Evolutionary conservation across 345 rosid genomes (phyloP).

Genomic region (Eutrema heterophyllum): DNA sequence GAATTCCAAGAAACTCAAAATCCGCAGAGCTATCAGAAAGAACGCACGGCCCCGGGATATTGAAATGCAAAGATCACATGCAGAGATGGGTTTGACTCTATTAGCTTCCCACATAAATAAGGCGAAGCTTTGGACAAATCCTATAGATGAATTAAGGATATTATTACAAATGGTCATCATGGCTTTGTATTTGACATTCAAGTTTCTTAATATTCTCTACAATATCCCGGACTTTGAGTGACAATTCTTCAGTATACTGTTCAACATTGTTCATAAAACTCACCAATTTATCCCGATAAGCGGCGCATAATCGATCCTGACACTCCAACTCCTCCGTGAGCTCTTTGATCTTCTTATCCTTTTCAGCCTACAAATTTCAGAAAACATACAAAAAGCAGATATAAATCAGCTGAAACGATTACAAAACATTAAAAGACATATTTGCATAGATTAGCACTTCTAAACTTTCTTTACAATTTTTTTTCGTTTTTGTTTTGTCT

Average conservation of each 20-base stretch:
- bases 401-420: too few species aligned
- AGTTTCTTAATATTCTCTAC: slow-evolving; percentile 52
- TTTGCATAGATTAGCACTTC: too few species aligned
- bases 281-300: slow-evolving; percentile 48
- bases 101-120: neutral
- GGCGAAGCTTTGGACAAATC: neutral
- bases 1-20: neutral
- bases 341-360: slow-evolving; percentile 64
- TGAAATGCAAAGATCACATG: too few species aligned
- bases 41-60: neutral
- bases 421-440: neutral
- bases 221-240: slow-evolving; percentile 46
- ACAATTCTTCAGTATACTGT: slow-evolving; percentile 55
- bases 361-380: slow-evolving; percentile 65
- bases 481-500: too few species aligned
- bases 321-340: slow-evolving; percentile 48
- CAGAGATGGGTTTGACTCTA: neutral
- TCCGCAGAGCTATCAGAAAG: neutral
- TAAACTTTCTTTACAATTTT: too few species aligned
- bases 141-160: neutral
- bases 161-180: neutral
- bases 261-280: slow-evolving; percentile 52
- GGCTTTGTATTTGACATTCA: slow-evolving; percentile 41
- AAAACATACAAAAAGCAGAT: neutral
- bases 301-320: slow-evolving; percentile 49